A percentile compares a stretch with the other conserved stretches of the same genome.
phyloP scores from a whole-genome alignment of 305 asterid genomes.

The Rubia tinctorum region DNA sequence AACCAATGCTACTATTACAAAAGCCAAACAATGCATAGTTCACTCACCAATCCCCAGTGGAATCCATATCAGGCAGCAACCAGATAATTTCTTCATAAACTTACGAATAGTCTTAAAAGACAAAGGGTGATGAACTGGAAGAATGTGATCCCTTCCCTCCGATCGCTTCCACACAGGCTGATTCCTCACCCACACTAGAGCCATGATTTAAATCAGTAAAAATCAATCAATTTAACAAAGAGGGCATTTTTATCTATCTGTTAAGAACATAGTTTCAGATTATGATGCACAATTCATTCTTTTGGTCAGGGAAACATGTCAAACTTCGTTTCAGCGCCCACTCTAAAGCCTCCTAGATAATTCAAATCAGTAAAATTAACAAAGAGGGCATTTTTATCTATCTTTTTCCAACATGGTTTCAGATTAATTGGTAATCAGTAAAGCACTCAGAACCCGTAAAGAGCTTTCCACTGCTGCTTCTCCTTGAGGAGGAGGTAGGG shows the following conservation, averaged over 20 bases:
- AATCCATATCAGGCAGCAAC: conserved; percentile 99
- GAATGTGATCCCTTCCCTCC: conserved; percentile 97
- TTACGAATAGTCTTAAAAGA: conserved; percentile 92
- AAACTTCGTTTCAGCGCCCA: no score
- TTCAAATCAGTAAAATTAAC: neutral
- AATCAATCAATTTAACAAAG: conserved; percentile 3
- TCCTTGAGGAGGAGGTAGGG: conserved; percentile 91
- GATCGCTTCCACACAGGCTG: conserved; percentile 99
- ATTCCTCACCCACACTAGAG: conserved; percentile 84
- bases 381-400: no score
- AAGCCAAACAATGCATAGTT: conserved; percentile 18
- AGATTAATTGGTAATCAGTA: no score
- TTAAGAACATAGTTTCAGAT: neutral
- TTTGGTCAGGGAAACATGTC: no score
- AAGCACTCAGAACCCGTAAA: conserved; percentile 99
- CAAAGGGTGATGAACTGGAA: conserved; percentile 99
- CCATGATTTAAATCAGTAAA: conserved; percentile 23
- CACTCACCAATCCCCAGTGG: conserved; percentile 90
- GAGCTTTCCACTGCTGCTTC: conserved; percentile 92
- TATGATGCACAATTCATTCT: neutral
- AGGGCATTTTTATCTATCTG: neutral
- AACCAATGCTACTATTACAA: neutral
- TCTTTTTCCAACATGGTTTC: no score
- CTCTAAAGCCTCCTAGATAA: neutral
- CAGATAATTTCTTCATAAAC: conserved; percentile 84